Conservation (phyloP, 495 filamentous ascomycete genomes). For the Penicillium bialowiezense region DNA sequence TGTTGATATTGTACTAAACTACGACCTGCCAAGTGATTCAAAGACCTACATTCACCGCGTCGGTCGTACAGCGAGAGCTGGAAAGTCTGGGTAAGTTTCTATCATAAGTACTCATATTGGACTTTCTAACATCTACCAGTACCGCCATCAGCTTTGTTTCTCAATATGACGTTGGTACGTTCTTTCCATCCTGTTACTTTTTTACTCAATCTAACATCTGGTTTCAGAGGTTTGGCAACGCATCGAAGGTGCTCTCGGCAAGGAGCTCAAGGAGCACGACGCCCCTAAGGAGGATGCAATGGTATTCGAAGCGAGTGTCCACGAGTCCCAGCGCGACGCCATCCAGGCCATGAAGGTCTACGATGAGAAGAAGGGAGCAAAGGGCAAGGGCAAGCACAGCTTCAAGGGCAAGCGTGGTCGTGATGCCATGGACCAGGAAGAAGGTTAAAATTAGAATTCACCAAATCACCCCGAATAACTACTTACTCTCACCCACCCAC, state of each 20-base stretch:
- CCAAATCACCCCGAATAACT: too few relatives aligned
- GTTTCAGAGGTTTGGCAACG: conserved; percentile 68
- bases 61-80: conserved; percentile 88
- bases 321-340: conserved; percentile 81
- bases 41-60: conserved; percentile 97
- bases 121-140: too few relatives aligned
- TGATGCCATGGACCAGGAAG: conserved; percentile 84
- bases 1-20: conserved; percentile 87
- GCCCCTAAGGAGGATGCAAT: conserved; percentile 80
- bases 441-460: conserved; percentile 35
- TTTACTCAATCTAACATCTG: too few relatives aligned
- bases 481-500: too few relatives aligned
- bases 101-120: neutral
- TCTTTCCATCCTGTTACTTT: too few relatives aligned
- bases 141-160: conserved; percentile 77
- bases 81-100: conserved; percentile 60
- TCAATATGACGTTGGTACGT: conserved; percentile 71
- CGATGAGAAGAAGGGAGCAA: conserved; percentile 72
- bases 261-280: conserved; percentile 67
- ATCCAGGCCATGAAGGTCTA: conserved; percentile 78
- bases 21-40: conserved; percentile 74
- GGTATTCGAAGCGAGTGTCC: conserved; percentile 67
- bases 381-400: conserved; percentile 57
- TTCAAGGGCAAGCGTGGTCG: conserved; percentile 54
- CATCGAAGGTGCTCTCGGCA: conserved; percentile 79